A percentile compares a stretch with the other conserved stretches of the same genome.
phyloP scores from a whole-genome alignment of 225 moss, liverwort and hornwort genomes.

The Climacium dendroides region DNA sequence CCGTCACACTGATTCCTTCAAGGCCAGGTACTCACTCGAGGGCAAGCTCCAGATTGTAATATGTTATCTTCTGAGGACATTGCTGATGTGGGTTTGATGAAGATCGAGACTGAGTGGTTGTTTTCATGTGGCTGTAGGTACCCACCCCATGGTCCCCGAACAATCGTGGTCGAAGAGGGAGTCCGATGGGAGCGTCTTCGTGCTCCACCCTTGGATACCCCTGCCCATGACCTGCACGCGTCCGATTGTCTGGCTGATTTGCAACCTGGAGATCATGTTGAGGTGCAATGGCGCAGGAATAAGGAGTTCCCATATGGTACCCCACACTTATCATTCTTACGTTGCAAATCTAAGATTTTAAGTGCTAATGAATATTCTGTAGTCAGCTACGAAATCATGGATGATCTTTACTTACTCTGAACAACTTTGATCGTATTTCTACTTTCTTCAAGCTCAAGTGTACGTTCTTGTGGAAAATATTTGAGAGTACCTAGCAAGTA shows the following conservation, averaged over 20 bases:
- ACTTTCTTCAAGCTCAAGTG: background rate
- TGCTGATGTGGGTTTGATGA: background rate
- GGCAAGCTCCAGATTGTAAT: background rate
- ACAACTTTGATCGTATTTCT: background rate
- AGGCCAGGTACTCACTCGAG: constrained; percentile 52
- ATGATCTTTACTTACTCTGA: background rate
- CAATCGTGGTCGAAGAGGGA: constrained; percentile 71
- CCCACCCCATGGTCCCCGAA: constrained; percentile 76
- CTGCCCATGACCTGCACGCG: constrained; percentile 69
- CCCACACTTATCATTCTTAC: background rate
- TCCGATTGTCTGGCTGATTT: constrained; percentile 73
- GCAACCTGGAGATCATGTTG: constrained; percentile 83
- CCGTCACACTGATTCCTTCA: constrained; percentile 70
- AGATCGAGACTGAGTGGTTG: background rate
- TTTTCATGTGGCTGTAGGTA: constrained; percentile 29
- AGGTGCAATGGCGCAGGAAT: constrained; percentile 94
- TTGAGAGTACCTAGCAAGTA: background rate
- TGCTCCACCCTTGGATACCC: constrained; percentile 64
- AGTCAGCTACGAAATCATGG: background rate
- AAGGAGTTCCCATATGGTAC: constrained; percentile 95
- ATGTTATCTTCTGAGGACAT: background rate
- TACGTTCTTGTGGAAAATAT: background rate
- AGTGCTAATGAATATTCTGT: background rate
- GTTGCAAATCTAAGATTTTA: too few relatives aligned
- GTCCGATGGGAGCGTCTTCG: constrained; percentile 80